Evolutionary conservation across 352 stramenopile species (phyloP).

Genomic region (Stephanocyclus meneghinianus): DNA sequence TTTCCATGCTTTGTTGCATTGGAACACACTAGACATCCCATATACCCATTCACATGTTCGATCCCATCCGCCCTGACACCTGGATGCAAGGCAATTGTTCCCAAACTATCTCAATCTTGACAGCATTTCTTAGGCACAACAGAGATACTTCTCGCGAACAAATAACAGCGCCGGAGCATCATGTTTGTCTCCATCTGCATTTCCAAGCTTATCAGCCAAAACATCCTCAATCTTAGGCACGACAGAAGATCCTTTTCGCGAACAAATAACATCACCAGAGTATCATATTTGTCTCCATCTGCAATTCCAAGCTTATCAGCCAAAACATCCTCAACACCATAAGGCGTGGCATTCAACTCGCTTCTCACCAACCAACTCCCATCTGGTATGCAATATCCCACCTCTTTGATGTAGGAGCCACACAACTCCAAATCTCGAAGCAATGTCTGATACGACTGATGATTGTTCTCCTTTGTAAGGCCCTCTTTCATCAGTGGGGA

Average conservation of each 20-base stretch:
- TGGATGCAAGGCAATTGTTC: slow-evolving; percentile 59
- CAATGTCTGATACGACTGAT: slow-evolving; percentile 61
- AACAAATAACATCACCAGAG: slow-evolving; percentile 73
- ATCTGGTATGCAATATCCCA: slow-evolving; percentile 75
- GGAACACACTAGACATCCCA: slow-evolving; percentile 25
- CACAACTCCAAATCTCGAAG: slow-evolving; percentile 56
- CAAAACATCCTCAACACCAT: slow-evolving; percentile 35
- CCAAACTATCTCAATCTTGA: slow-evolving; percentile 56
- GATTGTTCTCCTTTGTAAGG: slow-evolving; percentile 24
- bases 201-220: not conserved
- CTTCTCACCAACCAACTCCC: slow-evolving; percentile 72
- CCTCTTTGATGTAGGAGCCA: slow-evolving; percentile 62
- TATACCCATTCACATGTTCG: slow-evolving; percentile 26
- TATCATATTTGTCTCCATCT: slow-evolving; percentile 20
- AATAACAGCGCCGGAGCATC: slow-evolving; percentile 69
- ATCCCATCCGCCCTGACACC: slow-evolving; percentile 49
- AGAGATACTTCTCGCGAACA: slow-evolving; percentile 76
- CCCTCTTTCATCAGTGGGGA: not conserved
- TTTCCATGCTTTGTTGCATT: not conserved
- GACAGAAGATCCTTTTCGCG: slow-evolving; percentile 70
- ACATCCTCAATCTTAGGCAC: slow-evolving; percentile 46
- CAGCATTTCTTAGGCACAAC: slow-evolving; percentile 53
- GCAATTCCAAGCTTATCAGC: not conserved
- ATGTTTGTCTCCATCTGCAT: slow-evolving; percentile 9
- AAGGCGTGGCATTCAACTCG: slow-evolving; percentile 51